Conservation (phyloP, 2,329 filamentous ascomycete genomes). For the Claviceps sp. region DNA sequence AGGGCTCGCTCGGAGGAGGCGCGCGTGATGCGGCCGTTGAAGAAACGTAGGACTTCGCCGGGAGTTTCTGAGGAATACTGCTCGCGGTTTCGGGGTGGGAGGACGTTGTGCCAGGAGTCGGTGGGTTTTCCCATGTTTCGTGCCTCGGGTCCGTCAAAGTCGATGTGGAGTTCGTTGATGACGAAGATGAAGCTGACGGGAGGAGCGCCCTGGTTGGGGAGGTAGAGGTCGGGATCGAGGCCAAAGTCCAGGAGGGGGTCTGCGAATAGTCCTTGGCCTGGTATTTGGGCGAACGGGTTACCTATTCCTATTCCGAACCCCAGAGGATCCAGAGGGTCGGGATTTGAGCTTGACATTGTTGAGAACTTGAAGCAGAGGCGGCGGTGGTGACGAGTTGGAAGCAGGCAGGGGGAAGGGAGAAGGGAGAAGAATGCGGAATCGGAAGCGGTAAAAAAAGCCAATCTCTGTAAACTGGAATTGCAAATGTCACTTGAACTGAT, state of each 20-base stretch:
- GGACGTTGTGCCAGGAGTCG: slow-evolving; percentile 15
- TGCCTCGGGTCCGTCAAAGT: not conserved
- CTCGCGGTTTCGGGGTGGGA: slow-evolving; percentile 15
- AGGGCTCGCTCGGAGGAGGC: slow-evolving; percentile 12
- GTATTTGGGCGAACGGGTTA: not conserved
- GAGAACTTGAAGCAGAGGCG: no score
- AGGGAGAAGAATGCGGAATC: no score
- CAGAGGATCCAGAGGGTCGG: not conserved
- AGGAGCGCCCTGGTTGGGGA: not conserved
- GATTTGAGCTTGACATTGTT: slow-evolving; percentile 1
- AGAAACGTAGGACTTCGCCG: slow-evolving; percentile 24
- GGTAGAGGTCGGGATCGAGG: not conserved
- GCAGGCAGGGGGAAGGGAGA: no score
- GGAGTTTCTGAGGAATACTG: slow-evolving; percentile 15
- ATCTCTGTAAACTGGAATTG: no score
- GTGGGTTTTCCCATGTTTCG: slow-evolving; percentile 4
- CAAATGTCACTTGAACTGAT: no score
- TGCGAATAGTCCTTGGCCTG: not conserved
- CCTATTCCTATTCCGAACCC: not conserved
- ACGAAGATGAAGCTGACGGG: slow-evolving; percentile 24
- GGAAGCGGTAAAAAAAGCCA: no score
- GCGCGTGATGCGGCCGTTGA: slow-evolving; percentile 15
- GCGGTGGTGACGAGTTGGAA: no score
- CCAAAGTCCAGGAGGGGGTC: not conserved
- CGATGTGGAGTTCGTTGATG: slow-evolving; percentile 21